Evolutionary conservation across 2,329 filamentous ascomycete species (phyloP).

Genomic region (Aurifilum marmelostoma): DNA sequence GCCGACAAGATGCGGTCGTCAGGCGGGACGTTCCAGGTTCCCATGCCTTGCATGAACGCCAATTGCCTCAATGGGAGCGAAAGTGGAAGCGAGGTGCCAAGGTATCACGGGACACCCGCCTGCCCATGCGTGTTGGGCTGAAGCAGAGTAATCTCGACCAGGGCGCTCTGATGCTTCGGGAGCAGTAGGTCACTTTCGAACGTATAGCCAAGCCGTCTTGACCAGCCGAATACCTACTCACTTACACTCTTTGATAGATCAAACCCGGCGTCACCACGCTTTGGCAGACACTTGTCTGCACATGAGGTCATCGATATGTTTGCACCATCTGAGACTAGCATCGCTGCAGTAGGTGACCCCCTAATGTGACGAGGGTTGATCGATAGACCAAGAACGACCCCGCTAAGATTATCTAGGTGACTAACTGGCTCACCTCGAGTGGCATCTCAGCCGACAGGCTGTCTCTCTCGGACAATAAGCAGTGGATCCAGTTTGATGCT

Average conservation of each 20-base stretch:
- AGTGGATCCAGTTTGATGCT: slow-evolving; percentile 50
- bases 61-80: slow-evolving; percentile 32
- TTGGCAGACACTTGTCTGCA: slow-evolving; percentile 45
- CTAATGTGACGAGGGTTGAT: slow-evolving; percentile 33
- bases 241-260: slow-evolving; percentile 34
- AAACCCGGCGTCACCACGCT: slow-evolving; percentile 41
- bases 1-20: slow-evolving; percentile 8
- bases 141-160: slow-evolving; percentile 38
- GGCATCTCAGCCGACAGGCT: slow-evolving; percentile 32
- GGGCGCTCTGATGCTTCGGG: slow-evolving; percentile 38
- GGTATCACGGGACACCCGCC: slow-evolving; percentile 31
- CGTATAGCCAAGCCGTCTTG: not conserved
- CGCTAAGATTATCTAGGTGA: slow-evolving; percentile 31
- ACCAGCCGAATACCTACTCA: not conserved
- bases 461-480: slow-evolving; percentile 34
- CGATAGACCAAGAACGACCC: not conserved
- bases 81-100: slow-evolving; percentile 36
- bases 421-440: slow-evolving; percentile 40
- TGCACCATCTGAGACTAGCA: slow-evolving; percentile 39
- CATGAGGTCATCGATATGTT: slow-evolving; percentile 44
- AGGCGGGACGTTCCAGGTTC: slow-evolving; percentile 30
- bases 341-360: slow-evolving; percentile 44
- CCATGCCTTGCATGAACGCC: slow-evolving; percentile 37
- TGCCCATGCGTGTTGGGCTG: slow-evolving; percentile 42
- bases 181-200: slow-evolving; percentile 34